phyloP scores from a whole-genome alignment of 768 basidiomycete species.

The Boletellus ananas region DNA sequence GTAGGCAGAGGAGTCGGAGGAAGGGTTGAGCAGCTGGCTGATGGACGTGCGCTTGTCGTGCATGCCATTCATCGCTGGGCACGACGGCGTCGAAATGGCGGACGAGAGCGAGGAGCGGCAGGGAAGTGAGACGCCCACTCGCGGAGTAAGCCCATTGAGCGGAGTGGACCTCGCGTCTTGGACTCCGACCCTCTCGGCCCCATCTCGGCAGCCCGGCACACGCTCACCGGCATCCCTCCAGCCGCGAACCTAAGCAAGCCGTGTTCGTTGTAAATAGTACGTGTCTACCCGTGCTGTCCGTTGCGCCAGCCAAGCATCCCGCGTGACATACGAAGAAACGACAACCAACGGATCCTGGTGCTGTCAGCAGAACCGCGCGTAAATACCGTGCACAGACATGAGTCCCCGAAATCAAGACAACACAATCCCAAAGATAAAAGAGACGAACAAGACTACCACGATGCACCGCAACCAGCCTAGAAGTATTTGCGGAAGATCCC shows the following conservation, averaged over 20 bases:
- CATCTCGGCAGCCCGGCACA: constrained; percentile 23
- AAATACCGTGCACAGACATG: constrained; percentile 10
- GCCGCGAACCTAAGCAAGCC: constrained; percentile 27
- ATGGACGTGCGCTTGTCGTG: constrained; percentile 52
- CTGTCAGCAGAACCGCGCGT: constrained; percentile 1
- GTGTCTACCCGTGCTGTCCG: constrained; percentile 11
- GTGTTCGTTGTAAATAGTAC: constrained; percentile 15
- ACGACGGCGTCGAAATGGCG: constrained; percentile 6
- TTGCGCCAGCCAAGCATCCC: constrained; percentile 10
- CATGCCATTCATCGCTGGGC: constrained; percentile 37
- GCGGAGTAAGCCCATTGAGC: constrained; percentile 28
- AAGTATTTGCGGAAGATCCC: constrained; percentile 43
- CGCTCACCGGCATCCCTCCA: constrained; percentile 11
- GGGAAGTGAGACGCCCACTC: constrained; percentile 33
- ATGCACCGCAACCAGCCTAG: constrained; percentile 24
- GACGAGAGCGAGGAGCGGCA: constrained; percentile 19
- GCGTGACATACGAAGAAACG: constrained; percentile 7
- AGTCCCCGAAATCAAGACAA: constrained; percentile 19
- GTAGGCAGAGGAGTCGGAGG: constrained; percentile 37
- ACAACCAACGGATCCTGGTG: background rate
- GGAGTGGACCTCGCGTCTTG: constrained; percentile 25
- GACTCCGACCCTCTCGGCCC: constrained; percentile 25
- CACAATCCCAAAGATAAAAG: constrained; percentile 23
- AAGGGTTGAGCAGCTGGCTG: constrained; percentile 48
- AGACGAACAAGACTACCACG: constrained; percentile 23